Evolutionary conservation across 345 rosid species (phyloP).

Genomic region (Draba incana): DNA sequence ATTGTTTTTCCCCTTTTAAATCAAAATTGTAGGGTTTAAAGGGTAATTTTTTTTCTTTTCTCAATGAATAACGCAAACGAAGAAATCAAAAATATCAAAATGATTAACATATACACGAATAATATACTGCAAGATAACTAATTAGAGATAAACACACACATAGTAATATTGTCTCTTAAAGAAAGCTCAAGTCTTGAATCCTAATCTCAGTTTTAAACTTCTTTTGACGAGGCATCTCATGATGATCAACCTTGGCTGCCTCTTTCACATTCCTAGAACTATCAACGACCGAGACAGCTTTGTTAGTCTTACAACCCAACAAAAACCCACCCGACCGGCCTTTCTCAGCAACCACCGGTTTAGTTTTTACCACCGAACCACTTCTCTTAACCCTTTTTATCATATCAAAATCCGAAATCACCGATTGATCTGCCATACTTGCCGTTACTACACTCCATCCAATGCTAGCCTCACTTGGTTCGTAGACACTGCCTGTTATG

Average conservation of each 20-base stretch:
- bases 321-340: slow-evolving; percentile 49
- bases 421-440: slow-evolving; percentile 73
- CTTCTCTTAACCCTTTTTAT: slow-evolving; percentile 36
- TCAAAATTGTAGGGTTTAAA: not conserved
- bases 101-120: slow-evolving; percentile 4
- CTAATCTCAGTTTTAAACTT: slow-evolving; percentile 41
- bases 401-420: slow-evolving; percentile 58
- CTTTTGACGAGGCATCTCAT: slow-evolving; percentile 35
- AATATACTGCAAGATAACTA: slow-evolving; percentile 15
- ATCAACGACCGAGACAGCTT: slow-evolving; percentile 63
- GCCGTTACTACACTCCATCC: slow-evolving; percentile 95
- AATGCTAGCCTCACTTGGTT: slow-evolving; percentile 88
- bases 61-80: not conserved
- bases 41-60: too few relatives aligned
- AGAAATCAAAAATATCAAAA: slow-evolving; percentile 17
- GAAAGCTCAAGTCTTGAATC: slow-evolving; percentile 45
- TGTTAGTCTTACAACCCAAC: slow-evolving; percentile 75
- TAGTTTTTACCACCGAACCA: slow-evolving; percentile 31
- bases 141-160: not conserved
- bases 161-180: slow-evolving; percentile 19
- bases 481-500: slow-evolving; percentile 58
- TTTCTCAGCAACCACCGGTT: slow-evolving; percentile 38
- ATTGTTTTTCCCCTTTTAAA: not conserved
- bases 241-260: slow-evolving; percentile 28
- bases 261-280: slow-evolving; percentile 44